These are phyloP conservation scores for Gelatoporia subvermispora DNA, from an alignment of 768 basidiomycete genomes.

Conservation along the genomic window DNA sequence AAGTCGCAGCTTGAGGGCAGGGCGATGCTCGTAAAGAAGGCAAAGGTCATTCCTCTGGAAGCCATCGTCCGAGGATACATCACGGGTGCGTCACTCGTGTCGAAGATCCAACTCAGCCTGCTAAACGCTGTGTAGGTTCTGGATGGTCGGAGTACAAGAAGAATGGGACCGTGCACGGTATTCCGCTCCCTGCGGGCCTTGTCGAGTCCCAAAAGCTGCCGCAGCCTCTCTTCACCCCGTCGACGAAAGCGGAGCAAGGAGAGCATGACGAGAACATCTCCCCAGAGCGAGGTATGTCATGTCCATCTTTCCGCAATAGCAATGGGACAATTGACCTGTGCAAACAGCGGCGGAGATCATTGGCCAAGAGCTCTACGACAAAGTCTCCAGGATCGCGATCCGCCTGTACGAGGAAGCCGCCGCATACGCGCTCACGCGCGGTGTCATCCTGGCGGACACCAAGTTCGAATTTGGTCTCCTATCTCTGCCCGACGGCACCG, in stretches of 20 bases:
- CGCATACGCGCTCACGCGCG: constrained; percentile 63
- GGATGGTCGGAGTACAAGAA: constrained; percentile 94
- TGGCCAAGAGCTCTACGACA: constrained; percentile 57
- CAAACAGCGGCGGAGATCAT: constrained; percentile 57
- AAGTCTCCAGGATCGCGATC: constrained; percentile 57
- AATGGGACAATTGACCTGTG: constrained; percentile 1
- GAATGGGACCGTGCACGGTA: constrained; percentile 83
- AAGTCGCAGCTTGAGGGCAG: constrained; percentile 75
- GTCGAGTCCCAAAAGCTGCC: constrained; percentile 83
- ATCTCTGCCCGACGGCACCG: constrained; percentile 19
- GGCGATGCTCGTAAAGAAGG: constrained; percentile 87
- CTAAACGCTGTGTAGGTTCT: constrained; percentile 55
- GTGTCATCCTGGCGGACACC: constrained; percentile 94
- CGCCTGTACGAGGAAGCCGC: constrained; percentile 72
- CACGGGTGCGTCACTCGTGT: constrained; percentile 58
- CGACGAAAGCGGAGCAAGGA: constrained; percentile 94
- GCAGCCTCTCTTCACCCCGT: constrained; percentile 88
- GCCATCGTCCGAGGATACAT: constrained; percentile 96
- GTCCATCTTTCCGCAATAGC: not conserved
- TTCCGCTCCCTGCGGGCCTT: constrained; percentile 66
- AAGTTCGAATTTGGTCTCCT: constrained; percentile 98
- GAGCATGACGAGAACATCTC: constrained; percentile 98
- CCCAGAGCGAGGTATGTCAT: constrained; percentile 75
- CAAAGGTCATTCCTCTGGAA: constrained; percentile 86
- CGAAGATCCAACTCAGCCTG: not conserved